Conservation (phyloP, 768 basidiomycete genomes). For the Leccinum olivaceopallidum region DNA sequence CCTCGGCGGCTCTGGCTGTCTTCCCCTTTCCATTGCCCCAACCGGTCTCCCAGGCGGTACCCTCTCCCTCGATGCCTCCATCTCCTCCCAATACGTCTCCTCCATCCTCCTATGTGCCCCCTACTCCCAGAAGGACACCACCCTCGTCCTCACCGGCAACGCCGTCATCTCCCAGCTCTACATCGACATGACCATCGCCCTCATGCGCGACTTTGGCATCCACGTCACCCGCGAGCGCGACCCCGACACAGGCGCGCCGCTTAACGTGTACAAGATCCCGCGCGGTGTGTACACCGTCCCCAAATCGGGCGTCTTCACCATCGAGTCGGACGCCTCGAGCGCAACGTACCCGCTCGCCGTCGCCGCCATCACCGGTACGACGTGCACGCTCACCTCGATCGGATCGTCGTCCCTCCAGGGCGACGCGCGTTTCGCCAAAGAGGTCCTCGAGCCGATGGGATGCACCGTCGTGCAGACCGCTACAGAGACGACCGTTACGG, state of each 20-base stretch:
- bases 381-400: conserved; percentile 91
- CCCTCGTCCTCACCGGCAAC: conserved; percentile 88
- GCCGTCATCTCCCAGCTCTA: conserved; percentile 98
- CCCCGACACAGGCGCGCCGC: conserved; percentile 52
- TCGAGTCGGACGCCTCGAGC: conserved; percentile 94
- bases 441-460: too few species aligned
- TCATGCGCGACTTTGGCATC: conserved; percentile 95
- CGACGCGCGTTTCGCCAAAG: too few species aligned
- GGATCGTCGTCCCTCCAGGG: conserved; percentile 50
- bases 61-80: conserved; percentile 88
- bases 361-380: conserved; percentile 96
- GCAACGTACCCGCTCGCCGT: conserved; percentile 97
- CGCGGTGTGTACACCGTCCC: conserved; percentile 79
- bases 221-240: conserved; percentile 69
- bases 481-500: conserved; percentile 85
- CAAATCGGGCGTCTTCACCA: conserved; percentile 60
- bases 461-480: too few species aligned
- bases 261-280: conserved; percentile 89
- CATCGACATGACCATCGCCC: conserved; percentile 99
- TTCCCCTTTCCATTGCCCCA: conserved; percentile 85
- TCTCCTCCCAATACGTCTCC: conserved; percentile 98
- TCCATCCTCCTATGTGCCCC: conserved; percentile 96
- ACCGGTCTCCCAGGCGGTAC: conserved; percentile 78
- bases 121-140: conserved; percentile 81
- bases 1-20: conserved; percentile 78